phyloP scores from a whole-genome alignment of 768 basidiomycete genomes.

The Cystoderma amianthinum region DNA sequence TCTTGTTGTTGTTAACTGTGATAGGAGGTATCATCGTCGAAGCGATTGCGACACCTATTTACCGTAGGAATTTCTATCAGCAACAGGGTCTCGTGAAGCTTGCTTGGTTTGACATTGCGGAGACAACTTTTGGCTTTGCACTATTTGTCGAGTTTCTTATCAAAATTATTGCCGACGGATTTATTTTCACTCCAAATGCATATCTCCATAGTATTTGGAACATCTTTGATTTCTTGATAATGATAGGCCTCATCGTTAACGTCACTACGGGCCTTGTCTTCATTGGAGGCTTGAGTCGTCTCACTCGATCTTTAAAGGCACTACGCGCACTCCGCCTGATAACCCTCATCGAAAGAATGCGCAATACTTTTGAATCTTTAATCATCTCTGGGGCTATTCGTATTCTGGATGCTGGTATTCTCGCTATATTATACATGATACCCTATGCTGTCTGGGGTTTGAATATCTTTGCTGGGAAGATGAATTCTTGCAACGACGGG shows the following conservation, averaged over 20 bases:
- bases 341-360: conserved; percentile 82
- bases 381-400: conserved; percentile 81
- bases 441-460: conserved; percentile 92
- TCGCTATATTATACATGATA: conserved; percentile 88
- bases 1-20: conserved; percentile 67
- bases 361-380: conserved; percentile 79
- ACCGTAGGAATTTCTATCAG: conserved; percentile 67
- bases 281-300: conserved; percentile 72
- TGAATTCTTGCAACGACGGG: conserved; percentile 80
- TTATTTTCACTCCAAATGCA: conserved; percentile 85
- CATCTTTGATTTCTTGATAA: conserved; percentile 79
- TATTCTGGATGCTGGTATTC: conserved; percentile 84
- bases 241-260: conserved; percentile 71
- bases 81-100: conserved; percentile 51
- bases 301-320: conserved; percentile 82
- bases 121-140: conserved; percentile 60
- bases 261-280: conserved; percentile 66
- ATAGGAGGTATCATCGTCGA: conserved; percentile 80
- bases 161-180: conserved; percentile 91
- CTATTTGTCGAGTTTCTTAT: conserved; percentile 80
- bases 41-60: conserved; percentile 75
- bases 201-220: conserved; percentile 94
- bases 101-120: conserved; percentile 86
- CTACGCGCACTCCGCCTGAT: conserved; percentile 85
- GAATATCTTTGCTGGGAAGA: conserved; percentile 83